Percentiles rank a stretch among this genome's conserved stretches.
Conservation (phyloP, 2,329 filamentous ascomycete species). For the Aphanoascus verrucosus region DNA sequence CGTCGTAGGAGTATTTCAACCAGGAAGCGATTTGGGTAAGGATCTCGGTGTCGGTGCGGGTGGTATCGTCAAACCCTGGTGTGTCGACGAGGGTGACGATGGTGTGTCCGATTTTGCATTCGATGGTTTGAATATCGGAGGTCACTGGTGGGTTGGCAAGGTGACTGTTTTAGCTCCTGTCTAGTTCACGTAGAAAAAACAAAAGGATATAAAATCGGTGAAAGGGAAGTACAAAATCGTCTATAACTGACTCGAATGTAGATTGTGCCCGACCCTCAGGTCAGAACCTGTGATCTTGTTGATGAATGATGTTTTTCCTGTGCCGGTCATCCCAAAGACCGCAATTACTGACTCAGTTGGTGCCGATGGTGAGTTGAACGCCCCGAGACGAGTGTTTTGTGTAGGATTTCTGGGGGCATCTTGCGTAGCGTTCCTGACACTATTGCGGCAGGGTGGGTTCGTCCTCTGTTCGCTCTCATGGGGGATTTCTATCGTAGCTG, state of each 20-base stretch:
- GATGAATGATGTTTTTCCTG: not conserved
- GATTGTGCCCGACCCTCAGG: not conserved
- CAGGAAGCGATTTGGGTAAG: not conserved
- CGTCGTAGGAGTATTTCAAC: not conserved
- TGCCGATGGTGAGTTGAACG: not conserved
- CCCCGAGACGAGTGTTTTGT: not conserved
- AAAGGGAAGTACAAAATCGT: no score
- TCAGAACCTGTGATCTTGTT: not conserved
- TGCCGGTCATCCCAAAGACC: not conserved
- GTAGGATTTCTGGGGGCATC: not conserved
- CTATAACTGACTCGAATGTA: not conserved
- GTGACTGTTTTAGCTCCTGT: no score
- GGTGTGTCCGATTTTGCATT: not conserved
- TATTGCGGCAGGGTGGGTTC: not conserved
- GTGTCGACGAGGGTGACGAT: conserved; percentile 16
- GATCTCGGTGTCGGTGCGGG: not conserved
- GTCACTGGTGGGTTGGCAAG: not conserved
- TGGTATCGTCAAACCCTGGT: conserved; percentile 33
- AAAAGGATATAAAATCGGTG: not conserved
- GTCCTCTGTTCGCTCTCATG: not conserved
- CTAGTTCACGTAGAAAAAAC: no score
- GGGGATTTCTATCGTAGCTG: not conserved
- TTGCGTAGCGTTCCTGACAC: no score
- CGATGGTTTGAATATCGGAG: not conserved
- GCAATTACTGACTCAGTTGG: not conserved